Conservation (phyloP, 2,329 filamentous ascomycete species). For the Meredithiella fracta region DNA sequence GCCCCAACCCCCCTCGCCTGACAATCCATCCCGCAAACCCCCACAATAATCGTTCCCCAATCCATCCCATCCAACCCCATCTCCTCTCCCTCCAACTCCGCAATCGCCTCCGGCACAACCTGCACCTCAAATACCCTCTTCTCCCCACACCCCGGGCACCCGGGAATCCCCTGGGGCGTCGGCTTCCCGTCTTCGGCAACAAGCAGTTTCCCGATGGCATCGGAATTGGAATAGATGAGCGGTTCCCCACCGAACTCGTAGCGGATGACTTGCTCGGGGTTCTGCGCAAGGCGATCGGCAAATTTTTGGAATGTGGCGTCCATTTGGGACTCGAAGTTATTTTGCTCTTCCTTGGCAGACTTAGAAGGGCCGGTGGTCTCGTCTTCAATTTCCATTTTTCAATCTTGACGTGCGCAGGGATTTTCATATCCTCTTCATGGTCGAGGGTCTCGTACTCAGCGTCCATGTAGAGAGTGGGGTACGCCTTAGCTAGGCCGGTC, state of each 20-base stretch:
- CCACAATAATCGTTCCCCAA: slow-evolving; percentile 85
- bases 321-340: slow-evolving; percentile 56
- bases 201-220: slow-evolving; percentile 54
- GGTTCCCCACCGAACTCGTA: slow-evolving; percentile 62
- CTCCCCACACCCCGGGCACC: slow-evolving; percentile 60
- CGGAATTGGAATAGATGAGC: slow-evolving; percentile 64
- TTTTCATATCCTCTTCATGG: slow-evolving; percentile 31
- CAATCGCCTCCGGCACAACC: slow-evolving; percentile 78
- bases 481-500: slow-evolving; percentile 46
- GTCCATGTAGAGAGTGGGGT: slow-evolving; percentile 66
- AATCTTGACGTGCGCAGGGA: slow-evolving; percentile 33
- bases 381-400: slow-evolving; percentile 26
- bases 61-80: slow-evolving; percentile 76
- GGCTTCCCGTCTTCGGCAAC: slow-evolving; percentile 16
- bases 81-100: slow-evolving; percentile 67
- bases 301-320: slow-evolving; percentile 68
- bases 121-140: slow-evolving; percentile 79
- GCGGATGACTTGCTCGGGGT: slow-evolving; percentile 65
- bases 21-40: slow-evolving; percentile 70
- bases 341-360: slow-evolving; percentile 39
- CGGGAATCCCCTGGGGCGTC: slow-evolving; percentile 39
- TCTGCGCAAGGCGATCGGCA: slow-evolving; percentile 60
- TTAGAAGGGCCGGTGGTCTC: slow-evolving; percentile 18
- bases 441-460: slow-evolving; percentile 85
- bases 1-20: slow-evolving; percentile 38